Percentiles rank a stretch among this genome's conserved stretches.
phyloP scores from a whole-genome alignment of 139 green algal species.

The Closterium sp. region DNA sequence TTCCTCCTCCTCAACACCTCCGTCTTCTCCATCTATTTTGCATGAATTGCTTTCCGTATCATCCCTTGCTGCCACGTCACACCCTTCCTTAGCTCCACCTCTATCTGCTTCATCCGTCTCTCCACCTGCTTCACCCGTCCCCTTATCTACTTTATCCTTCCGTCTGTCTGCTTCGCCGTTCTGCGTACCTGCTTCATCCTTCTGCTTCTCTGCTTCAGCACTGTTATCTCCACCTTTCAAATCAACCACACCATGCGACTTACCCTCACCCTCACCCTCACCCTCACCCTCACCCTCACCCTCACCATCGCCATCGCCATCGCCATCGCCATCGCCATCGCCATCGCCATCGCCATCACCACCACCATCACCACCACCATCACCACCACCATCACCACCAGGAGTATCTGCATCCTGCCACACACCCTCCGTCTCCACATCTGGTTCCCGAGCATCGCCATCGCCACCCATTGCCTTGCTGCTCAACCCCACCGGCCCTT shows the following conservation, averaged over 20 bases:
- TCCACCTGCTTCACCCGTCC: too few relatives aligned
- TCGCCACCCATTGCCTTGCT: not conserved
- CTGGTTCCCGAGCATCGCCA: not conserved
- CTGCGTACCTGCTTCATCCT: not conserved
- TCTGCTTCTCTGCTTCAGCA: not conserved
- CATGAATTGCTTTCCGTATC: not conserved
- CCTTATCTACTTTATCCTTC: too few relatives aligned
- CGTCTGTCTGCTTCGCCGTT: too few relatives aligned
- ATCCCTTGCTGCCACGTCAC: not conserved
- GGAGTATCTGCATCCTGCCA: not conserved
- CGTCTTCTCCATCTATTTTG: not conserved
- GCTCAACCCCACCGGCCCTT: not conserved
- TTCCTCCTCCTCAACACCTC: not conserved
- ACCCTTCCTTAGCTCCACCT: not conserved
- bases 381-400: not conserved
- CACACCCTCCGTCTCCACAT: not conserved
- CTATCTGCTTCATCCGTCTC: not conserved
- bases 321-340: not conserved
- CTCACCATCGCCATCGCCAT: too few relatives aligned
- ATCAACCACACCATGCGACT: too few relatives aligned
- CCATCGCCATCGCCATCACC: not conserved
- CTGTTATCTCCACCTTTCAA: not conserved
- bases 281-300: not conserved
- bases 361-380: too few relatives aligned
- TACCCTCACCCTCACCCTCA: not conserved